Conservation (phyloP, 2,329 filamentous ascomycete species). For the Ophiostoma quercus region DNA sequence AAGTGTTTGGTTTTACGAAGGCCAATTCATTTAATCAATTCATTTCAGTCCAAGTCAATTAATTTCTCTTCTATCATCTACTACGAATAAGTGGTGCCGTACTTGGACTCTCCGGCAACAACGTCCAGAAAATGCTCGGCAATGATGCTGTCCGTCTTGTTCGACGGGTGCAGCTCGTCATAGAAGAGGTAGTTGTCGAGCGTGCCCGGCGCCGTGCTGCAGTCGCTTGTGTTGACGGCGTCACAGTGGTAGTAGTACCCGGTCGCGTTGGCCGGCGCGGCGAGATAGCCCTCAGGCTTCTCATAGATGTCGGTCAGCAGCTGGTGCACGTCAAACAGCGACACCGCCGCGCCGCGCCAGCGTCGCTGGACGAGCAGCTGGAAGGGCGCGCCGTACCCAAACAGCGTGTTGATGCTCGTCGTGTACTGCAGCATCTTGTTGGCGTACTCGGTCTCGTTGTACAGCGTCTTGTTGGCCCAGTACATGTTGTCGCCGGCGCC, state of each 20-base stretch:
- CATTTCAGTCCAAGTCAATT: background rate
- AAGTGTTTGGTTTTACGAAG: background rate
- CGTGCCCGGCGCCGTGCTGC: slow-evolving; percentile 39
- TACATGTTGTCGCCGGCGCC: slow-evolving; percentile 41
- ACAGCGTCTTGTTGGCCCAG: slow-evolving; percentile 43
- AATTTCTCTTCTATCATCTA: no score
- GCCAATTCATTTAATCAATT: background rate
- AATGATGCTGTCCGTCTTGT: slow-evolving; percentile 43
- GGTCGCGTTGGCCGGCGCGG: slow-evolving; percentile 57
- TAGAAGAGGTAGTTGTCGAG: slow-evolving; percentile 64
- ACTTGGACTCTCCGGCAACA: slow-evolving; percentile 37
- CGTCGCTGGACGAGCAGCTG: slow-evolving; percentile 41
- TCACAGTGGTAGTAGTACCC: slow-evolving; percentile 54
- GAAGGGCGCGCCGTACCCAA: slow-evolving; percentile 47
- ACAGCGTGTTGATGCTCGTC: slow-evolving; percentile 45
- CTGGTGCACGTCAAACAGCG: slow-evolving; percentile 61
- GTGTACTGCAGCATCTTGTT: slow-evolving; percentile 40
- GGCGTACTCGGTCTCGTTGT: slow-evolving; percentile 39
- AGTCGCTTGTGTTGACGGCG: slow-evolving; percentile 32
- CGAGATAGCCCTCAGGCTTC: slow-evolving; percentile 56
- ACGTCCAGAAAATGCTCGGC: slow-evolving; percentile 38
- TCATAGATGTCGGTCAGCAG: slow-evolving; percentile 61
- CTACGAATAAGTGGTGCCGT: slow-evolving; percentile 31
- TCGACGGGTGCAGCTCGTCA: slow-evolving; percentile 67
- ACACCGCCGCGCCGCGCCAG: slow-evolving; percentile 56